Conservation (phyloP, 306 rosid genomes). For the Adenanthera pavonina region DNA sequence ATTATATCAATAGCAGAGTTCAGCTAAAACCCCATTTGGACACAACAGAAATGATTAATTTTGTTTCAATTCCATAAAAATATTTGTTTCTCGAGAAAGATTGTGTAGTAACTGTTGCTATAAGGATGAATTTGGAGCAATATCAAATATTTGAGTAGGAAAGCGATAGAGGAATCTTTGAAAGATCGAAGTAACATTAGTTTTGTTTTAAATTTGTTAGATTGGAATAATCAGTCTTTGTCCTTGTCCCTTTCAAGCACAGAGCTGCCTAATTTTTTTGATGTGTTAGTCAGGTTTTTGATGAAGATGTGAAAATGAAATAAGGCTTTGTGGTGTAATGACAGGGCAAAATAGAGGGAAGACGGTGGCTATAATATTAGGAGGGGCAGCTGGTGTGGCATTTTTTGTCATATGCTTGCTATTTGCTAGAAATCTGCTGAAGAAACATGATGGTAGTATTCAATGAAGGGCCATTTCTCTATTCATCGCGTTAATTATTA, state of each 20-base stretch:
- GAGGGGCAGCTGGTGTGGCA: conserved; percentile 84
- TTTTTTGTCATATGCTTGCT: conserved; percentile 79
- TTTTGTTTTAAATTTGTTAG: conserved; percentile 7
- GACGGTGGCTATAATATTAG: conserved; percentile 89
- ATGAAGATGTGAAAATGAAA: conserved; percentile 24
- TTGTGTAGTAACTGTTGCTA: not conserved
- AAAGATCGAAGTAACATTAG: conserved; percentile 16
- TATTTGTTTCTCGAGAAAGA: not conserved
- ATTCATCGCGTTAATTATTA: not conserved
- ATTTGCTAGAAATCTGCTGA: conserved; percentile 76
- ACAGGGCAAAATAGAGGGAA: conserved; percentile 75
- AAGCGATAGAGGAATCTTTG: not conserved
- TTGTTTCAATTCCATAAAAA: not conserved
- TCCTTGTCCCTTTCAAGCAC: not conserved
- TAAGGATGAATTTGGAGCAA: not conserved
- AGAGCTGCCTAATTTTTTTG: conserved; percentile 1
- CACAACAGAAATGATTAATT: not conserved
- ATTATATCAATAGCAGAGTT: not conserved
- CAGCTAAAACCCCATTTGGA: not conserved
- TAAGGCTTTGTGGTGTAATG: conserved; percentile 44
- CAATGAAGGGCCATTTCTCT: not conserved
- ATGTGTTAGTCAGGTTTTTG: conserved; percentile 7
- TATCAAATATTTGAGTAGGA: not conserved
- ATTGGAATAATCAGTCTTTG: conserved; percentile 25
- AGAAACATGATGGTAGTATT: conserved; percentile 84